Base-by-base conservation (phyloP, 2,329 filamentous ascomycete species). In the Eutypella sp. region DNA sequence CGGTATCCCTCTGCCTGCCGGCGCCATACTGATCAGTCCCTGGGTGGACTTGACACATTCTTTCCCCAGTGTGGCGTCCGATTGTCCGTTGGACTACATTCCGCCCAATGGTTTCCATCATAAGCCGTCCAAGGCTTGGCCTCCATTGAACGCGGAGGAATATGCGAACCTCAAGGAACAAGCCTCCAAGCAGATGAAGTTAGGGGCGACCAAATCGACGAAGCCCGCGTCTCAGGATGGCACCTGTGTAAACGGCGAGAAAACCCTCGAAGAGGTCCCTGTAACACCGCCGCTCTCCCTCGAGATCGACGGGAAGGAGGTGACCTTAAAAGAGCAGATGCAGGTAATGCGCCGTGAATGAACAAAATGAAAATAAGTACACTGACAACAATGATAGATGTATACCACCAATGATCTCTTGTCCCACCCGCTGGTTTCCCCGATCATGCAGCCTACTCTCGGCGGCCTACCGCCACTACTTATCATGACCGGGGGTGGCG, bases 11-110 rank as follows among this genome's bases (percentile, higher is more conserved):
- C 67, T 96, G 22, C 93, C 93, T 1, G 91, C 93, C 2, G 93
- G 93, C 2, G 91, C 87, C 4, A 84, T 97, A 38, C 73, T 97
- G 34, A 87, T 97, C 42, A 96, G 89, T 41, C 93, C 93, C 1
- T 99, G 93, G 93, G 90, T 92, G 8, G 93, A 99, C 63, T 70
- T 97, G 44, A 95, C 89, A 0, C 92, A 97, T 63, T 96, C 91
- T 0, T 97, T 97, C 53, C 93, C 93, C 0, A 96, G 91, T 54
- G 78, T 96, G n/a, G 78, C 81, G 2, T 79, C 74, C 5, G 81
- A 89, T 34, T 82, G 80, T 41, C 79, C 81, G 1, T 67, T 89
- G 42, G 93, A 99, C 62, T 97, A 96, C 57, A 92, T 99, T 27
- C 93, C 93, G 4, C 70, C 83, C 1, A 77, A 85, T 55, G 93